A percentile compares a stretch with the other conserved stretches of the same genome.
These are phyloP conservation scores for Oryza officinalis DNA, from an alignment of 176 grass and related monocot genomes.

Conservation along the genomic window DNA sequence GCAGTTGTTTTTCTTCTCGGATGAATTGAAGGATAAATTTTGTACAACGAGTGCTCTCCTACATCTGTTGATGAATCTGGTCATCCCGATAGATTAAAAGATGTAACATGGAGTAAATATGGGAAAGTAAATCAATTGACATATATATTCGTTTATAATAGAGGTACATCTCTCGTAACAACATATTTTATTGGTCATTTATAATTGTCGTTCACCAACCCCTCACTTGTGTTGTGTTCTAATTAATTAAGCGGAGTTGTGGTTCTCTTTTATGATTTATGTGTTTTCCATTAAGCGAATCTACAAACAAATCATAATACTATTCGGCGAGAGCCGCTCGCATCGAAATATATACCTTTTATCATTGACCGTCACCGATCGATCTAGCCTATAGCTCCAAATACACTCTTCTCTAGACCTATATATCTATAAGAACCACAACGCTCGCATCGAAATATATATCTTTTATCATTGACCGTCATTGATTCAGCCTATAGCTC, in stretches of 20 bases:
- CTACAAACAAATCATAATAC: neutral
- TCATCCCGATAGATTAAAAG: neutral
- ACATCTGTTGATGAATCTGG: neutral
- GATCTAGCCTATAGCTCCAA: neutral
- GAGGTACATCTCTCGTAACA: neutral
- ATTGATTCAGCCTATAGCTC: neutral
- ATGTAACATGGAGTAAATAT: neutral
- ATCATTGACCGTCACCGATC: neutral
- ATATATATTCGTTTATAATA: neutral
- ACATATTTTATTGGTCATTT: neutral
- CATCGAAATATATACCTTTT: neutral
- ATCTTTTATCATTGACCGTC: neutral
- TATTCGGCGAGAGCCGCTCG: too few species aligned
- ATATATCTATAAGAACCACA: neutral
- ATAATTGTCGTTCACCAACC: neutral
- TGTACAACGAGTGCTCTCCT: neutral
- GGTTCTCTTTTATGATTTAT: neutral
- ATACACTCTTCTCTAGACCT: neutral
- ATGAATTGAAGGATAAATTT: neutral
- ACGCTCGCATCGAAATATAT: too few species aligned
- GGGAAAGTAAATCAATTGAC: neutral
- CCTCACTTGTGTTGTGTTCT: too few species aligned
- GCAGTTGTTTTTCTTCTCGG: neutral
- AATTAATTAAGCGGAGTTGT: too few species aligned
- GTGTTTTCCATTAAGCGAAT: neutral